Conservation (phyloP, 1,284 basidiomycete species). For the Apiotrichum domesticum region DNA sequence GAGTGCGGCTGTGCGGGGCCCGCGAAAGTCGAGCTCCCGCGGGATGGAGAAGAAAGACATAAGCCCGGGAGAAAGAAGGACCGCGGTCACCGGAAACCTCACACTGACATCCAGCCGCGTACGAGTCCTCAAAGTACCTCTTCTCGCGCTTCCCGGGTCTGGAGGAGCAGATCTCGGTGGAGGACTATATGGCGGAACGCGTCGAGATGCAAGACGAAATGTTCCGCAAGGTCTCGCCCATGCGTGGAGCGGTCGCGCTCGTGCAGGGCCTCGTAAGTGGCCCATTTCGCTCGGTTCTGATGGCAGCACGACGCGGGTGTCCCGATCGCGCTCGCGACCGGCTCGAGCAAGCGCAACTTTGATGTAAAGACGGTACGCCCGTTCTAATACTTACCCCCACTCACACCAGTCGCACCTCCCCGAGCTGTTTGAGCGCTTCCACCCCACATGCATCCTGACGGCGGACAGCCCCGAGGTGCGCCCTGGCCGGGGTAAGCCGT, state of each 20-base stretch:
- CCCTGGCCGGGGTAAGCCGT: conserved; percentile 44
- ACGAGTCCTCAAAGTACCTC: conserved; percentile 37
- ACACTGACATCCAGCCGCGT: conserved; percentile 4
- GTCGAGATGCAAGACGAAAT: conserved; percentile 35
- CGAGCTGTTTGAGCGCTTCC: conserved; percentile 44
- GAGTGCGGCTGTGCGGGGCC: neutral
- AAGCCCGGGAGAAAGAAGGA: too few species aligned
- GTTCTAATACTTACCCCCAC: neutral
- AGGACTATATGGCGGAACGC: conserved; percentile 43
- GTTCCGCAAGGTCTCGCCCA: conserved; percentile 41
- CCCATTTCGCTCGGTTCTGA: neutral
- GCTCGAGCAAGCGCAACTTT: conserved; percentile 35
- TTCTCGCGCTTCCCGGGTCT: conserved; percentile 40
- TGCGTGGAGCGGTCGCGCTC: conserved; percentile 42
- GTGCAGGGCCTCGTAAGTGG: conserved; percentile 38
- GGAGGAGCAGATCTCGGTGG: conserved; percentile 36
- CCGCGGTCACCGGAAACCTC: too few species aligned
- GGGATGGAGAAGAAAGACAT: too few species aligned
- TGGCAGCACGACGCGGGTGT: conserved; percentile 37
- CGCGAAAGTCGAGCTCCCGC: too few species aligned
- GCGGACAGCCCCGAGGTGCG: conserved; percentile 41
- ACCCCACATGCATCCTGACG: conserved; percentile 38
- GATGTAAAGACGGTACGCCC: conserved; percentile 40
- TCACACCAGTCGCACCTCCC: conserved; percentile 39
- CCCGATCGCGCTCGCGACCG: conserved; percentile 47